A percentile compares a stretch with the other conserved stretches of the same genome.
Conservation (phyloP, 306 rosid genomes). For the Alnus rubra region DNA sequence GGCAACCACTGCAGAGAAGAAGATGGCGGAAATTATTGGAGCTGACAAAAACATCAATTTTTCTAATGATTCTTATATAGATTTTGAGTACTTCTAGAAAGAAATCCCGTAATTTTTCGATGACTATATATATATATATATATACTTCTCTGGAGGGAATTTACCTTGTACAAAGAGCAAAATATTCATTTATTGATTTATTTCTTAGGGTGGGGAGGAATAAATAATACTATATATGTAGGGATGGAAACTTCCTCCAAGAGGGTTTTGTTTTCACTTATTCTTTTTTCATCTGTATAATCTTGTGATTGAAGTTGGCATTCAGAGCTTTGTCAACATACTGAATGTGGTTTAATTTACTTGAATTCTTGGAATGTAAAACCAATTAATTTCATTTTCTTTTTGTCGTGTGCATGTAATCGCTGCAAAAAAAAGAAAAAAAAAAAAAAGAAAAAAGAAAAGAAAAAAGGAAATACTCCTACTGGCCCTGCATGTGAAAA, state of each 20-base stretch:
- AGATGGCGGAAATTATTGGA: constrained; percentile 11
- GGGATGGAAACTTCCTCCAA: not conserved
- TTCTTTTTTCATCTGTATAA: not conserved
- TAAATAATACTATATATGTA: not conserved
- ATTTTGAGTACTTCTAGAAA: constrained; percentile 51
- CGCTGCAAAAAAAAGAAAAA: too few relatives aligned
- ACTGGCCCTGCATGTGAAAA: too few relatives aligned
- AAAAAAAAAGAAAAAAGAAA: too few relatives aligned
- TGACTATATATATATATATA: too few relatives aligned
- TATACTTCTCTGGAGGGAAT: constrained; percentile 10
- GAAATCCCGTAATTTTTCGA: not conserved
- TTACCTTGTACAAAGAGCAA: constrained; percentile 20
- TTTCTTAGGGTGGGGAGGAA: not conserved
- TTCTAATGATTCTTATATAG: constrained; percentile 33
- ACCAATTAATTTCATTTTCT: too few relatives aligned
- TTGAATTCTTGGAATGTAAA: too few relatives aligned
- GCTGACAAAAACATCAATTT: constrained; percentile 6
- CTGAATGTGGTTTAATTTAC: too few relatives aligned
- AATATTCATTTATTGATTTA: constrained; percentile 1
- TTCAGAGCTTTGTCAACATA: not conserved
- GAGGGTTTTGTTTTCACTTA: not conserved
- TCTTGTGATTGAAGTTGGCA: not conserved
- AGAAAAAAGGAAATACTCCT: too few relatives aligned
- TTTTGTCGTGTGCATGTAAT: too few relatives aligned
- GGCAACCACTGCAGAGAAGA: constrained; percentile 26